Base-by-base conservation (phyloP, 139 green algal species). In the Astrephomene gubernaculifera region DNA sequence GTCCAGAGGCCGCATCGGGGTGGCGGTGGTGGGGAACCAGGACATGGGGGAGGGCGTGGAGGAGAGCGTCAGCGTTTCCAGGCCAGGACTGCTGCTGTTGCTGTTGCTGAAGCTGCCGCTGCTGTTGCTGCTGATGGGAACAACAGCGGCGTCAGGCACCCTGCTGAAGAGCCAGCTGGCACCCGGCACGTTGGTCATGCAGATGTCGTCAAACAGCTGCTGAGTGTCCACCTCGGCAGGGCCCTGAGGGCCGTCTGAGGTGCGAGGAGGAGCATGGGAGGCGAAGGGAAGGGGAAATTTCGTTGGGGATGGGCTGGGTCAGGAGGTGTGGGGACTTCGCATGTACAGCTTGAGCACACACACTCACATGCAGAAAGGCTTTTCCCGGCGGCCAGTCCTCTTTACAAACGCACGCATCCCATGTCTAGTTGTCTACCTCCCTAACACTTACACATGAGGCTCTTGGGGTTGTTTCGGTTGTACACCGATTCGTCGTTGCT, bases 401-500 rank as follows among this genome's bases (percentile, higher is more conserved):
- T n/a, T n/a, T n/a, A n/a, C n/a, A n/a, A n/a, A n/a, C n/a, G n/a
- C n/a, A n/a, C n/a, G n/a, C n/a, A n/a, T n/a, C n/a, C n/a, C n/a
- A n/a, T n/a, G n/a, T n/a, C n/a, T n/a, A n/a, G n/a, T n/a, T n/a
- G n/a, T n/a, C n/a, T n/a, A n/a, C n/a, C n/a, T n/a, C n/a, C n/a
- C n/a, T n/a, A 9, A 65, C 57, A 27, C 61, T 8, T 69, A 82
- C 74, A 25, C 1, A 82, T 57, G 9, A 41, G n/a, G 54, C 74
- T 54, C 36, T 35, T 35, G 10, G 74, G 74, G 54, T 82, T 71
- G 36, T 57, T 41, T 27, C 2, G 0, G 74, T 82, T 54, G 74
- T 82, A 70, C 74, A 57, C 39, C 1, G 36, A 22, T 2, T 57
- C 74, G 41, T 82, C 57, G 38, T 81, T 68, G 33, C 19, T 68